Evolutionary conservation across 768 basidiomycete species (phyloP), one percentile per base, ranked within the genome.

Genomic region (Boletus reticulatus): DNA sequence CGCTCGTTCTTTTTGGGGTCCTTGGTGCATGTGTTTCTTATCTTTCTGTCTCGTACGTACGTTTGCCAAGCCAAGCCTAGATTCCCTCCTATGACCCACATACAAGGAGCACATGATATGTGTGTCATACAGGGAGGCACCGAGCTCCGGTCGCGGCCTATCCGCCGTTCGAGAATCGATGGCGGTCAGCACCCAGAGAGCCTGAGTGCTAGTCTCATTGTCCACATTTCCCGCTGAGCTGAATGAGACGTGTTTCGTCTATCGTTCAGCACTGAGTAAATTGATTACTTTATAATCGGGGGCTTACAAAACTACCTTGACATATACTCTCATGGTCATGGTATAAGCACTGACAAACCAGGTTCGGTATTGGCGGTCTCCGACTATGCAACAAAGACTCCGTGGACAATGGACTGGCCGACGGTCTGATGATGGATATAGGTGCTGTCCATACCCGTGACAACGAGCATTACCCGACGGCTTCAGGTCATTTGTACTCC

Each of bases 1-100:
- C 44, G 50, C 57, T 44, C 60, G 50, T 37, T 29, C 38, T n/a
- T 64, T 39, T 38, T 19, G 64, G 65, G 64, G 61, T 63, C 62
- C 54, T 7, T 27, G 38, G 38, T 37, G 19, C 64, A 56, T 55
- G 61, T 53, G 50, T 43, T 29, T 34, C 51, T 63, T 67, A 61
- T 64, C 62, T 45, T 27, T 48, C 22, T 43, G 42, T 16, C 7
- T 43, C 51, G 34, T 67, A 66, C 59, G 63, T 65, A 64, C 53
- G 38, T 50, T 34, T 14, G 32, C 8, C 29, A 29, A 48, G 32
- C 8, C 29, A 29, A 48, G 52, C 13, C 59, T 38, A 58, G 62
- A 42, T 57, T 57, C 31, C 29, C 50, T 17, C 37, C 32, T 55
- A 50, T 51, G 46, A 56, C 43, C 46, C 55, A 22, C 48, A 42